Evolutionary conservation across 2,329 filamentous ascomycete species (phyloP).

Genomic region (Venturia asperata): DNA sequence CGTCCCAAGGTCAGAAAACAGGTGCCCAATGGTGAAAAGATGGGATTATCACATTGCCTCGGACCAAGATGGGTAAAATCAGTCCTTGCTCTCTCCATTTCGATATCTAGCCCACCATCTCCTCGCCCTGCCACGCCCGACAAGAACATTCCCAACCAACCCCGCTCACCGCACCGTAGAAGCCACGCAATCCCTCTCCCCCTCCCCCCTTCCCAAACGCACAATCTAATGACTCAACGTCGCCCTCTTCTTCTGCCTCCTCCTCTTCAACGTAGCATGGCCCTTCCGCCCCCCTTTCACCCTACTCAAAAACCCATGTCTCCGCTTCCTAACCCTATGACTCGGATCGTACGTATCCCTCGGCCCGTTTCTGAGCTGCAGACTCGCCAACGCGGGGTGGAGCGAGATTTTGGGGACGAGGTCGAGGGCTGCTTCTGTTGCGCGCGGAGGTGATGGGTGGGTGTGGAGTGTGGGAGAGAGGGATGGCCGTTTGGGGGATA

Average conservation of each 20-base stretch:
- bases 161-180: too few species aligned
- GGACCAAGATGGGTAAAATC: too few species aligned
- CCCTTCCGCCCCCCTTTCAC: slow-evolving; percentile 45
- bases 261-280: slow-evolving; percentile 46
- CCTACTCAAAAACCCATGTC: slow-evolving; percentile 53
- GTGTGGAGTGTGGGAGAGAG: slow-evolving; percentile 17
- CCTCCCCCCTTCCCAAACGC: not conserved
- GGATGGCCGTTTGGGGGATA: not conserved
- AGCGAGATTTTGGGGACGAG: slow-evolving; percentile 31
- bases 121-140: too few species aligned
- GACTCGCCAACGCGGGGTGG: slow-evolving; percentile 31
- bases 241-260: slow-evolving; percentile 48
- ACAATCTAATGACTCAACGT: slow-evolving; percentile 43
- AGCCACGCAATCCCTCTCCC: too few species aligned
- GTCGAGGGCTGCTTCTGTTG: slow-evolving; percentile 26
- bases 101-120: not conserved
- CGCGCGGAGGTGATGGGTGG: slow-evolving; percentile 22
- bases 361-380: slow-evolving; percentile 41
- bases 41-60: too few species aligned
- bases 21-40: too few species aligned
- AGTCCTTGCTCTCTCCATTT: too few species aligned
- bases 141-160: too few species aligned
- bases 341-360: slow-evolving; percentile 54
- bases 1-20: too few species aligned
- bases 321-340: slow-evolving; percentile 53